Conservation (phyloP, 2,329 filamentous ascomycete species). For the Calcarisporium arbuscula region DNA sequence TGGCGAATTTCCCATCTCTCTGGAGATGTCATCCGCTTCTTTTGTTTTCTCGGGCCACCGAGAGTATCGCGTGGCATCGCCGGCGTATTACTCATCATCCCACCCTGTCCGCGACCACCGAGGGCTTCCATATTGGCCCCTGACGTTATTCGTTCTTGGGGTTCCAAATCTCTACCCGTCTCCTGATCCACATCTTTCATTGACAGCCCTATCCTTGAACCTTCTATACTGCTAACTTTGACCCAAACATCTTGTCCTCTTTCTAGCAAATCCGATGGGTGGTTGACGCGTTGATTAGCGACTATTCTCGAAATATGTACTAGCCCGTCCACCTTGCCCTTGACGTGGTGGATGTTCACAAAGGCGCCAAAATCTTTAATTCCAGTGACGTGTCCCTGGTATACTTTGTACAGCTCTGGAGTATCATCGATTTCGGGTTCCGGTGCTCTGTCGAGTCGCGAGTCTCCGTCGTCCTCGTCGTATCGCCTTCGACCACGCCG, state of each 20-base stretch:
- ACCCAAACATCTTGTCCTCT: constrained; percentile 82
- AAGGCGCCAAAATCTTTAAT: constrained; percentile 96
- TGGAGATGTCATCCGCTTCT: constrained; percentile 92
- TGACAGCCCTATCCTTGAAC: constrained; percentile 74
- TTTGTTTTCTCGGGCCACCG: constrained; percentile 49
- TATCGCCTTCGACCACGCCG: constrained; percentile 32
- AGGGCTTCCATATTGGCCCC: constrained; percentile 85
- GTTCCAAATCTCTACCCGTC: constrained; percentile 76
- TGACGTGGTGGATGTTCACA: constrained; percentile 82
- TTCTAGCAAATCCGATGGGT: constrained; percentile 81
- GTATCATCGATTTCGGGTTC: constrained; percentile 72
- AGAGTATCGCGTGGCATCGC: constrained; percentile 31
- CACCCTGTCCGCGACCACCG: constrained; percentile 56
- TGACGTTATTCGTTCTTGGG: constrained; percentile 71
- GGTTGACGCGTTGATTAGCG: constrained; percentile 78
- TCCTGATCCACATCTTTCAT: constrained; percentile 97
- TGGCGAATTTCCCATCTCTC: constrained; percentile 98
- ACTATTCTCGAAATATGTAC: constrained; percentile 90
- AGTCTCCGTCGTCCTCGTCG: constrained; percentile 34
- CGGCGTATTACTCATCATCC: constrained; percentile 41
- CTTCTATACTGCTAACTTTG: constrained; percentile 84
- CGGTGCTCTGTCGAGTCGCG: constrained; percentile 56
- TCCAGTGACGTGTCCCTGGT: constrained; percentile 82
- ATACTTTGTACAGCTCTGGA: constrained; percentile 79
- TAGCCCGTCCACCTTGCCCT: constrained; percentile 83